Evolutionary conservation across 2,329 filamentous ascomycete species (phyloP).

Genomic region (Thelonectria olida): DNA sequence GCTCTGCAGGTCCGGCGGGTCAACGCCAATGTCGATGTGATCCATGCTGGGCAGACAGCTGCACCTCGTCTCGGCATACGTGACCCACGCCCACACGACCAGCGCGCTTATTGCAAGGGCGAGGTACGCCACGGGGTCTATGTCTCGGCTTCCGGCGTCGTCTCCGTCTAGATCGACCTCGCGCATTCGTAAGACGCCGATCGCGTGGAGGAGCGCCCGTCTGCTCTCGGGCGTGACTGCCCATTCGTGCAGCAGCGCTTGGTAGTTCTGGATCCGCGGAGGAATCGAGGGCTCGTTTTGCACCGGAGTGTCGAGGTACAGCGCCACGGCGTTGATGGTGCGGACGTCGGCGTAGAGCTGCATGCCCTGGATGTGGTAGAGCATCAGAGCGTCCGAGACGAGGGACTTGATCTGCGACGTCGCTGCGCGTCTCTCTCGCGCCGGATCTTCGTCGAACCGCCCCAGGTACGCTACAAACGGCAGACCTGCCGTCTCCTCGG

Average conservation of each 20-base stretch:
- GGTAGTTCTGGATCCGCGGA: slow-evolving; percentile 31
- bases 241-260: slow-evolving; percentile 42
- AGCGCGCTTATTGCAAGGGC: slow-evolving; percentile 44
- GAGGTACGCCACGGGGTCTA: slow-evolving; percentile 48
- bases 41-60: slow-evolving; percentile 39
- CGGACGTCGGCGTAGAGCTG: slow-evolving; percentile 48
- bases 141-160: slow-evolving; percentile 19
- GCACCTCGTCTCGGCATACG: slow-evolving; percentile 38
- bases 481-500: slow-evolving; percentile 21
- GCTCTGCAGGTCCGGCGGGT: slow-evolving; percentile 36
- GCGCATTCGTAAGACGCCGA: slow-evolving; percentile 42
- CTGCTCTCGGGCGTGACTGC: slow-evolving; percentile 41
- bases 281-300: slow-evolving; percentile 24
- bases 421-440: slow-evolving; percentile 35
- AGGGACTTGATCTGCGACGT: slow-evolving; percentile 42
- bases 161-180: slow-evolving; percentile 33
- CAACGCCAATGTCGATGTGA: slow-evolving; percentile 36
- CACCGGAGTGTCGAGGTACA: slow-evolving; percentile 20
- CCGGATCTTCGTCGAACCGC: slow-evolving; percentile 37
- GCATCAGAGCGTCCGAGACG: slow-evolving; percentile 45
- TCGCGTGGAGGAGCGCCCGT: slow-evolving; percentile 45
- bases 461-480: slow-evolving; percentile 42
- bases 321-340: slow-evolving; percentile 40
- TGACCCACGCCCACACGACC: slow-evolving; percentile 49
- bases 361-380: slow-evolving; percentile 49